phyloP scores from a whole-genome alignment of 2,329 filamentous ascomycete genomes.

The Fusarium cyanostomum region DNA sequence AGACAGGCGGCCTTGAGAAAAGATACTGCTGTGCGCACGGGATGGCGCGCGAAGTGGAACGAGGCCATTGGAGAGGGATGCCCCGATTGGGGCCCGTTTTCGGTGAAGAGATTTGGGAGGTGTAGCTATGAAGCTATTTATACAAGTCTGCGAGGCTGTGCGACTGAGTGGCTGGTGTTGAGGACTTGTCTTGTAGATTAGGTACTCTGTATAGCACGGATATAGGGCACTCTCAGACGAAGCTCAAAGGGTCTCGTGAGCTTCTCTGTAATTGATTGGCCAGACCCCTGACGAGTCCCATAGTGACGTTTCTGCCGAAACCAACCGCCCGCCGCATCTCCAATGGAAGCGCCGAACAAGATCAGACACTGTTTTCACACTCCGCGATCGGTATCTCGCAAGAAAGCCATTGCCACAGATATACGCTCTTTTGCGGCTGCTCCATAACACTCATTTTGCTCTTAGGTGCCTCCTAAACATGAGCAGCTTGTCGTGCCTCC shows the following conservation, averaged over 20 bases:
- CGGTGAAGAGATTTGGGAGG: neutral
- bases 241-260: constrained; percentile 15
- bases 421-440: constrained; percentile 6
- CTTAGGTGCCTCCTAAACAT: constrained; percentile 44
- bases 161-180: constrained; percentile 15
- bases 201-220: no score
- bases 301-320: constrained; percentile 41
- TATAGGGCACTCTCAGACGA: neutral
- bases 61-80: constrained; percentile 33
- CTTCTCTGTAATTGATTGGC: constrained; percentile 28
- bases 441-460: neutral
- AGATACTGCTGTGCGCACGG: constrained; percentile 49
- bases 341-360: constrained; percentile 11
- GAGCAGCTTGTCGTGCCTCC: constrained; percentile 51
- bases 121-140: constrained; percentile 12
- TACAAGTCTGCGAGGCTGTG: constrained; percentile 1
- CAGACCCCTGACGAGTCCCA: constrained; percentile 4
- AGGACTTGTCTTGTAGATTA: constrained; percentile 1
- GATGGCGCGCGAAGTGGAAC: constrained; percentile 51
- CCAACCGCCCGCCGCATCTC: constrained; percentile 31
- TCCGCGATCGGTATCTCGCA: constrained; percentile 16
- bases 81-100: constrained; percentile 4
- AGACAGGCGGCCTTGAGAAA: constrained; percentile 54
- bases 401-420: constrained; percentile 20
- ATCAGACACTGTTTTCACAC: constrained; percentile 20